Evolutionary conservation across 345 rosid species (phyloP).

Genomic region (Corchorus capsularis): DNA sequence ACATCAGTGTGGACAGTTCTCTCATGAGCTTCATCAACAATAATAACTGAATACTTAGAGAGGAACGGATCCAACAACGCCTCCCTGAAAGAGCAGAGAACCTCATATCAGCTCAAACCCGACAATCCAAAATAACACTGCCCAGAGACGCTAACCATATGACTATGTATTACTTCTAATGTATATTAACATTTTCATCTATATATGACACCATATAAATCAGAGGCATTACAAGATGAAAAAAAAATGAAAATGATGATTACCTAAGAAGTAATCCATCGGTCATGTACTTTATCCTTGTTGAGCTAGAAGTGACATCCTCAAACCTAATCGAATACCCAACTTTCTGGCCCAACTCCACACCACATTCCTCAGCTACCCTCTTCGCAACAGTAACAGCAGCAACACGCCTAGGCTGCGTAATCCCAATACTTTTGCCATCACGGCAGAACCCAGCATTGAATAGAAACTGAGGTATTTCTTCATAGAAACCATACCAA

Average conservation of each 20-base stretch:
- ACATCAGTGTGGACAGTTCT: conserved; percentile 96
- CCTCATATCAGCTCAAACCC: conserved; percentile 20
- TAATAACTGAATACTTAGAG: conserved; percentile 76
- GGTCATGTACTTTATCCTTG: conserved; percentile 90
- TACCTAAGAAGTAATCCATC: conserved; percentile 88
- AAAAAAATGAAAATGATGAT: not conserved
- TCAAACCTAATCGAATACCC: conserved; percentile 89
- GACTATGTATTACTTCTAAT: not conserved
- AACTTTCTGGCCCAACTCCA: conserved; percentile 74
- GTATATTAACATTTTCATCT: not conserved
- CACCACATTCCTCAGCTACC: conserved; percentile 85
- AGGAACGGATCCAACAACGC: conserved; percentile 83
- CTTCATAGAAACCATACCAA: conserved; percentile 31
- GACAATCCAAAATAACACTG: conserved; percentile 8
- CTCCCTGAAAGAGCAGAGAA: conserved; percentile 55
- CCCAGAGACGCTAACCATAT: not conserved
- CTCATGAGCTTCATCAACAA: conserved; percentile 96
- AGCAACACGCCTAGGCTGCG: conserved; percentile 95
- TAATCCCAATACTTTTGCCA: conserved; percentile 73
- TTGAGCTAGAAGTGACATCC: conserved; percentile 63
- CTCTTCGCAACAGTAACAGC: conserved; percentile 87
- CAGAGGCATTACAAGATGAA: not conserved
- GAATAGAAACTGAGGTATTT: conserved; percentile 81
- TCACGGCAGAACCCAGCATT: conserved; percentile 74
- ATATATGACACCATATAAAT: not conserved